Evolutionary conservation across 208 protist genomes (phyloP).

Genomic region (Crithidia brevicula): DNA sequence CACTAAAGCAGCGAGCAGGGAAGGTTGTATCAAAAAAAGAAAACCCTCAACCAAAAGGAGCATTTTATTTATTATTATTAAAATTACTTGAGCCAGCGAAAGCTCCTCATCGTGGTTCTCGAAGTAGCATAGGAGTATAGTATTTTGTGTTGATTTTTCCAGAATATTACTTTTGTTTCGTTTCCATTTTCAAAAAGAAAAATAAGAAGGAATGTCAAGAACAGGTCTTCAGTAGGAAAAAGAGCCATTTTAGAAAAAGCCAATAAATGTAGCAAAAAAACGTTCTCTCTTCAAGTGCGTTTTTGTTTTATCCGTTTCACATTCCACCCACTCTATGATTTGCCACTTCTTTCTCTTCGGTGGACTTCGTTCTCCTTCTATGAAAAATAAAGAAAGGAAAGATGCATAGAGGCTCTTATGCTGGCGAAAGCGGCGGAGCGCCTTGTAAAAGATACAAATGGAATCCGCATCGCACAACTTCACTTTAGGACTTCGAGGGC

Average conservation of each 20-base stretch:
- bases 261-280: background rate
- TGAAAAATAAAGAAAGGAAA: background rate
- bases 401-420: too few relatives aligned
- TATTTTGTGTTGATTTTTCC: constrained; percentile 28
- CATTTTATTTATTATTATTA: constrained; percentile 19
- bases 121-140: constrained; percentile 30
- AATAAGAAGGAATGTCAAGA: constrained; percentile 12
- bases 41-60: background rate
- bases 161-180: constrained; percentile 12
- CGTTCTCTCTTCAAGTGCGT: background rate
- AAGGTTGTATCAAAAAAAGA: constrained; percentile 5
- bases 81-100: background rate
- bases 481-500: too few relatives aligned
- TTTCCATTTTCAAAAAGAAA: constrained; percentile 17
- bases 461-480: too few relatives aligned
- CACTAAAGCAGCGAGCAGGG: constrained; percentile 34
- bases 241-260: background rate
- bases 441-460: background rate
- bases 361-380: constrained; percentile 8
- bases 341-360: constrained; percentile 1
- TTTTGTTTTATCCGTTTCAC: constrained; percentile 8
- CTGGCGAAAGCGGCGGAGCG: background rate
- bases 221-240: constrained; percentile 8
- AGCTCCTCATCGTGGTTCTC: background rate
- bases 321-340: background rate